These are phyloP conservation scores for Pleurotus giganteus DNA, from an alignment of 768 basidiomycete genomes.

Conservation along the genomic window DNA sequence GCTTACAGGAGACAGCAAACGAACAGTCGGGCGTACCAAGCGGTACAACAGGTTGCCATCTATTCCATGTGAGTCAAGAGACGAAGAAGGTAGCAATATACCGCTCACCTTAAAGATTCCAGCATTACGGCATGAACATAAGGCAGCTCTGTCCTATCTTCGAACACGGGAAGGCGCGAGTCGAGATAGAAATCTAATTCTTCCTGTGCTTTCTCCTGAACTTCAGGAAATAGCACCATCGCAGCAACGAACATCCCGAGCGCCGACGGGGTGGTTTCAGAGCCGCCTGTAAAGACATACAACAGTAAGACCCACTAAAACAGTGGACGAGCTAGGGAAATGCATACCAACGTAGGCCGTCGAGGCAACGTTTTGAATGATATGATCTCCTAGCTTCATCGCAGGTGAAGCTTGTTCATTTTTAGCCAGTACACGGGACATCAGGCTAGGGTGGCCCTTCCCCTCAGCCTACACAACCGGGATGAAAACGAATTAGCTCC, in stretches of 20 bases:
- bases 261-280: not conserved
- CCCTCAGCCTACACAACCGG: slow-evolving; percentile 4
- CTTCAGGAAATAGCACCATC: not conserved
- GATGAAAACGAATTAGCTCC: not conserved
- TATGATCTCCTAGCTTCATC: not conserved
- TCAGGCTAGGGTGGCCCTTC: slow-evolving; percentile 1
- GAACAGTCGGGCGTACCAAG: slow-evolving; percentile 20
- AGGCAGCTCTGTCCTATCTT: slow-evolving; percentile 16
- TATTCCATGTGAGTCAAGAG: not conserved
- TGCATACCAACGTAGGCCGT: not conserved
- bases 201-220: not conserved
- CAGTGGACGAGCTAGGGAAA: not conserved
- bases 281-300: not conserved
- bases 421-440: not conserved
- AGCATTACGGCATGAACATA: slow-evolving; percentile 34
- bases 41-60: slow-evolving; percentile 30
- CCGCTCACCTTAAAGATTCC: slow-evolving; percentile 28
- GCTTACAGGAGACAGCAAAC: not conserved
- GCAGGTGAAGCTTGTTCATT: not conserved
- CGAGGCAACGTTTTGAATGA: not conserved
- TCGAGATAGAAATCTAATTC: slow-evolving; percentile 2
- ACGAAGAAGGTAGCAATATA: not conserved
- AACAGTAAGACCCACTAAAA: not conserved
- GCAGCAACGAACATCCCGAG: not conserved
- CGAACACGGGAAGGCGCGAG: not conserved